Evolutionary conservation across 1,284 basidiomycete genomes (phyloP).

Genomic region (Butyriboletus appendiculatus): DNA sequence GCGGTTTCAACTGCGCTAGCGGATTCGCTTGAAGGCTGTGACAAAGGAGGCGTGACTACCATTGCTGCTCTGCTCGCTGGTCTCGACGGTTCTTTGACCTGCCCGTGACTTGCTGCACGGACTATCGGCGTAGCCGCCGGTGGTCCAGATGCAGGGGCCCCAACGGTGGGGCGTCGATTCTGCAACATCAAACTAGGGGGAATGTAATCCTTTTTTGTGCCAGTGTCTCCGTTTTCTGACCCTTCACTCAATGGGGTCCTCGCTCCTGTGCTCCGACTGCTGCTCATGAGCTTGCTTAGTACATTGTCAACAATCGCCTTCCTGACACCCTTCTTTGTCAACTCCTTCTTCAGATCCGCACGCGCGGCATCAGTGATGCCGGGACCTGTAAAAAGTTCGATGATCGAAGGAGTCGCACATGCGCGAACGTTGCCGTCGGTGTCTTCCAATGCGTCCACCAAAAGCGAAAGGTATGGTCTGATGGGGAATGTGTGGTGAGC

Average conservation of each 20-base stretch:
- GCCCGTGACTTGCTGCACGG: conserved; percentile 53
- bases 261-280: conserved; percentile 37
- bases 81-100: conserved; percentile 47
- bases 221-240: conserved; percentile 58
- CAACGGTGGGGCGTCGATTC: conserved; percentile 46
- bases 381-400: conserved; percentile 83
- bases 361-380: conserved; percentile 83
- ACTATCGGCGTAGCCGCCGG: conserved; percentile 37
- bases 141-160: conserved; percentile 24
- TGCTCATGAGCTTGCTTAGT: conserved; percentile 57
- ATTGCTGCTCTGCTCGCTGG: conserved; percentile 58
- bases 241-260: conserved; percentile 53
- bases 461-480: conserved; percentile 74
- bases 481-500: conserved; percentile 76
- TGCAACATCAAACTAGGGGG: conserved; percentile 72
- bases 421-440: conserved; percentile 89
- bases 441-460: conserved; percentile 89
- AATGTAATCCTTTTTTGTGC: conserved; percentile 56
- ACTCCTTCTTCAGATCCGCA: conserved; percentile 91
- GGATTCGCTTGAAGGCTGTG: conserved; percentile 40
- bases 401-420: conserved; percentile 76
- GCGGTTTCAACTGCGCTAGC: conserved; percentile 57
- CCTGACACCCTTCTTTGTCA: conserved; percentile 81
- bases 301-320: conserved; percentile 83
- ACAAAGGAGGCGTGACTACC: conserved; percentile 44